Evolutionary conservation across 805 yeast species (phyloP), one percentile per base, ranked within the genome.

Genomic region (Candida schatavii): DNA sequence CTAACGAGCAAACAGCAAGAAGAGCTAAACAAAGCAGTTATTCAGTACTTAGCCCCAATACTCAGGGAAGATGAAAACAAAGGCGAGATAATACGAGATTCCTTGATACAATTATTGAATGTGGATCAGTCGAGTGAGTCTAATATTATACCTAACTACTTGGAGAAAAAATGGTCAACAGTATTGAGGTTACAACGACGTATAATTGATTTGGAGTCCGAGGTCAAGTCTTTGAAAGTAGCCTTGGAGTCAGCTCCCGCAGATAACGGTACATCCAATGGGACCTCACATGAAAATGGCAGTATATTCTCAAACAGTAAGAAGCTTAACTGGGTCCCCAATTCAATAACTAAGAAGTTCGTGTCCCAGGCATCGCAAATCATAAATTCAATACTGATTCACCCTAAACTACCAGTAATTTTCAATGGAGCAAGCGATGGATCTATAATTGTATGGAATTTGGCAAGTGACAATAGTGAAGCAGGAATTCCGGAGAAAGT

Each of bases 131-230:
- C 37, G 37, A 32, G 37, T 21, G 51, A 55, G 9, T 54, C 71
- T 9, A 52, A 49, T 23, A 50, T 66, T 4, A 63, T 69, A 9
- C 62, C 69, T 38, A 57, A 67, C 47, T 70, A 69, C 45, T 64
- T 88, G 30, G 88, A 84, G 50, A 84, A 83, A 62, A 90, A 89
- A 64, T 90, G 97, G 97, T 73, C 83, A 0, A 82, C 95, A 0
- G 91, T 90, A 3, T 72, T 88, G 25, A 68, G 96, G 35, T 68
- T 91, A 23, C 97, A 91, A 62, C 77, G 81, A 47, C 75, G 78
- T 52, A 81, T 83, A 33, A 66, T 83, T 43, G 91, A 83, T 39
- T 61, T 88, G 34, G 96, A 90, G 54, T 62, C 72, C 15, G 83
- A 81, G 36, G 58, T 77, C 3, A 61, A 61, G 14, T 71, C 74